Evolutionary conservation across 2,329 filamentous ascomycete species (phyloP).

Genomic region (Pseudocercospora crystallina): DNA sequence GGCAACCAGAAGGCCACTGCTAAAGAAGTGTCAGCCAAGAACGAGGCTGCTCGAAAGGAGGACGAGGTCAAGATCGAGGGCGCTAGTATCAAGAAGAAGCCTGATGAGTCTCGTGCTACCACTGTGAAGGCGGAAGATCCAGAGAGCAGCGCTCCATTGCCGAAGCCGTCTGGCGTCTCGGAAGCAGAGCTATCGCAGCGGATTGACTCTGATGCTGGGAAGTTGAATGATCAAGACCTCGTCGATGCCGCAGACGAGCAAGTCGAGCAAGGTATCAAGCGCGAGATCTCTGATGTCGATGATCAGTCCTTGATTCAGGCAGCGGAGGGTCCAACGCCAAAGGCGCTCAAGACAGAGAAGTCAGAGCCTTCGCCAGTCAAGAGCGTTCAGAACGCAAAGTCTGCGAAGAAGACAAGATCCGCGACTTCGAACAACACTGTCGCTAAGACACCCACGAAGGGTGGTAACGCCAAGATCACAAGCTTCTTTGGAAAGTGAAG

Average conservation of each 20-base stretch:
- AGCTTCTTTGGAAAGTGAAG: slow-evolving; percentile 55
- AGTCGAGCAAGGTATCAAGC: slow-evolving; percentile 46
- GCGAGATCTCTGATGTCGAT: slow-evolving; percentile 44
- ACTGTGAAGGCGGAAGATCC: slow-evolving; percentile 43
- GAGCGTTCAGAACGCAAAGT: slow-evolving; percentile 14
- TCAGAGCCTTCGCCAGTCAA: slow-evolving; percentile 27
- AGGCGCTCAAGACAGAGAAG: slow-evolving; percentile 35
- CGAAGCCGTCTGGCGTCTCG: slow-evolving; percentile 34
- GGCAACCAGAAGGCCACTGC: slow-evolving; percentile 53
- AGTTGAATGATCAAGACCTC: slow-evolving; percentile 32
- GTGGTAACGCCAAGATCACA: slow-evolving; percentile 58
- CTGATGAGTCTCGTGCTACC: slow-evolving; percentile 44
- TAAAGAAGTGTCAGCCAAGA: slow-evolving; percentile 36
- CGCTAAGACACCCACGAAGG: slow-evolving; percentile 47
- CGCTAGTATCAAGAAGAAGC: slow-evolving; percentile 39
- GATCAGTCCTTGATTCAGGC: slow-evolving; percentile 31
- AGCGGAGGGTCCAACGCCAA: slow-evolving; percentile 38
- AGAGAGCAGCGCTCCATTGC: slow-evolving; percentile 55
- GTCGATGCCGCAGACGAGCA: slow-evolving; percentile 28
- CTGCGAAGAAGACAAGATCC: slow-evolving; percentile 50
- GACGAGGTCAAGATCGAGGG: slow-evolving; percentile 30
- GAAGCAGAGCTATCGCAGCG: slow-evolving; percentile 32
- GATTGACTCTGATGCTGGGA: slow-evolving; percentile 48
- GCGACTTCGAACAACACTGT: slow-evolving; percentile 57
- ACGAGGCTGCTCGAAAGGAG: slow-evolving; percentile 34